Evolutionary conservation across 371 early-diverging fungal species (phyloP).

Genomic region (Batrachochytrium dendrobatidis): DNA sequence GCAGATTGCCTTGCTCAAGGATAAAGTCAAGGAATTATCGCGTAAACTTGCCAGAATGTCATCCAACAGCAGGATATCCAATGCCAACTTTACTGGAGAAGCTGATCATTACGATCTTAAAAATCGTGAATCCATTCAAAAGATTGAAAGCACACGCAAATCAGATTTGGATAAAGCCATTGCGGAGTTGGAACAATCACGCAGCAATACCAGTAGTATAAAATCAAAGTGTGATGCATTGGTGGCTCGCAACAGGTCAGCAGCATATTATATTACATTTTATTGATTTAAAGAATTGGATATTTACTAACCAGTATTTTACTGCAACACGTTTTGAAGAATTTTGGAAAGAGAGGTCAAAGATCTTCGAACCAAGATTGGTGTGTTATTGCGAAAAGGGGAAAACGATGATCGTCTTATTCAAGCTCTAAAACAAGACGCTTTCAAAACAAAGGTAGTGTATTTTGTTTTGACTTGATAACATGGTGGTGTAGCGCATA

Average conservation of each 20-base stretch:
- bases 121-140: background rate
- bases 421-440: slow-evolving; percentile 1
- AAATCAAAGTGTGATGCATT: slow-evolving; percentile 11
- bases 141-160: slow-evolving; percentile 13
- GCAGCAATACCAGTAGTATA: background rate
- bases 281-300: background rate
- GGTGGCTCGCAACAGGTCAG: slow-evolving; percentile 10
- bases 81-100: too few relatives aligned
- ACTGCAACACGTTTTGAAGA: too few relatives aligned
- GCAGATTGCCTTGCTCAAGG: slow-evolving; percentile 30
- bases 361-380: slow-evolving; percentile 15
- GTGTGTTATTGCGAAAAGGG: slow-evolving; percentile 9
- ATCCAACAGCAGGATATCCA: background rate
- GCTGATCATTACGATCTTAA: background rate
- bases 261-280: background rate
- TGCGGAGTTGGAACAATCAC: slow-evolving; percentile 6
- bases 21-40: slow-evolving; percentile 1
- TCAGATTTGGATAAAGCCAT: slow-evolving; percentile 9
- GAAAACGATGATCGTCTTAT: slow-evolving; percentile 20
- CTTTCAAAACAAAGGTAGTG: background rate
- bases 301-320: too few relatives aligned
- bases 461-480: too few relatives aligned
- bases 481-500: too few relatives aligned
- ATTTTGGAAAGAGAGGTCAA: slow-evolving; percentile 14
- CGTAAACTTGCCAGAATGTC: background rate